Percentiles rank a stretch among this genome's conserved stretches.
These are phyloP conservation scores for Hypericum androsaemum DNA, from an alignment of 345 rosid species.

Conservation along the genomic window DNA sequence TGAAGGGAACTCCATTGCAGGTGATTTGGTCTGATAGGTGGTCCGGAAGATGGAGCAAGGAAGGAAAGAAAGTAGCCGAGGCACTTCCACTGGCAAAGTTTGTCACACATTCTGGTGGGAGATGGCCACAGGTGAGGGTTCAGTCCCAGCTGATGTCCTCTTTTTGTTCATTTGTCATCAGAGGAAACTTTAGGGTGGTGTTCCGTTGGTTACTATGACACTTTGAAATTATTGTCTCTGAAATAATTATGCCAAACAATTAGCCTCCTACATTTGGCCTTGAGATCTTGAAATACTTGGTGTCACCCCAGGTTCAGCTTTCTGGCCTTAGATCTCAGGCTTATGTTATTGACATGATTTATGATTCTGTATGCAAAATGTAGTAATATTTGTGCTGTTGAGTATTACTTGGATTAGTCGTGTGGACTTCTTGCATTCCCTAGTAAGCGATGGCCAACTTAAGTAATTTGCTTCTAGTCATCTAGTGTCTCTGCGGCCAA, in stretches of 20 bases:
- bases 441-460: too few relatives aligned
- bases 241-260: not conserved
- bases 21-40: conserved; percentile 66
- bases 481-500: too few relatives aligned
- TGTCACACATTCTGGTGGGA: conserved; percentile 55
- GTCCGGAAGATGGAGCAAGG: conserved; percentile 60
- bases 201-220: not conserved
- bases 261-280: too few relatives aligned
- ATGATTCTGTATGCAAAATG: too few relatives aligned
- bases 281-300: too few relatives aligned
- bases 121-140: conserved; percentile 87
- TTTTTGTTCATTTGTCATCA: not conserved
- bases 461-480: too few relatives aligned
- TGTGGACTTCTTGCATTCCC: too few relatives aligned
- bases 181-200: not conserved
- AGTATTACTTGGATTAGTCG: too few relatives aligned
- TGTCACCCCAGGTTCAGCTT: too few relatives aligned
- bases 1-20: conserved; percentile 59
- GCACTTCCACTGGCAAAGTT: conserved; percentile 72
- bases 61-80: conserved; percentile 43
- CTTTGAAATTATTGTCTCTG: not conserved
- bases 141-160: not conserved
- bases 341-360: too few relatives aligned
- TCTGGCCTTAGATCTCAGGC: too few relatives aligned
- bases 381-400: too few relatives aligned